Evolutionary conservation across 495 filamentous ascomycete species (phyloP), one percentile per base, ranked within the genome.

Genomic region (Oidiodendron maius): DNA sequence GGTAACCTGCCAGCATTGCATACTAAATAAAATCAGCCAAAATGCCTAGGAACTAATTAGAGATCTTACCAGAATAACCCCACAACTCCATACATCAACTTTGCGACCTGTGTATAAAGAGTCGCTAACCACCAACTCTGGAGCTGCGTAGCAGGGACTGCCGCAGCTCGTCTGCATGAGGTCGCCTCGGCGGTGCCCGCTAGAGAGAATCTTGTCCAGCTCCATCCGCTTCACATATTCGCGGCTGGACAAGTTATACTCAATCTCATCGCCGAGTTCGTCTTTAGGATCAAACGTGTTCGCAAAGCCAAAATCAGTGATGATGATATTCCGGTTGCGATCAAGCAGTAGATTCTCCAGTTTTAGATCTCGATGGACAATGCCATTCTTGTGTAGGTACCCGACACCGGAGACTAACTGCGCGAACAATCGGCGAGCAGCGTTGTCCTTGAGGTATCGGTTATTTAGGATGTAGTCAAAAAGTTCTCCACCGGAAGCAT

Each of bases 21-120:
- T 97, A 99, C 93, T 98, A 59, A 2, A 35, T 12, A 15, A n/a
- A 17, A 52, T 55, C 35, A 61, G 50, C 51, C 37, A 60, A 16
- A 23, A 23, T 42, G 16, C 26, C 20, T 11, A 24, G 13, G 20
- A 22, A 9, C 40, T 18, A 2, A 23, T 17, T 28, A 20, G 6
- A 21, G 12, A 13, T 77, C 88, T 70, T 77, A 97, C 93, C 76
- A 99, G 68, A 59, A 99, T 99, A 20, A 99, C 93, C 68, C 93
- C 93, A 61, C 93, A 97, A 61, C 93, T 97, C 93, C 93, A 99
- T 20, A 99, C 93, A 62, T 99, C 93, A 13, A 99, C 93, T 64
- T 97, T 99, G 22, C 89, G 79, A 32, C 93, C 93, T 4, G 94
- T 99, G 65, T 99, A 99, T 13, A 99, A 68, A 15, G 89, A 94